phyloP scores from a whole-genome alignment of 2,329 filamentous ascomycete genomes.

The Penicillium sp. region DNA sequence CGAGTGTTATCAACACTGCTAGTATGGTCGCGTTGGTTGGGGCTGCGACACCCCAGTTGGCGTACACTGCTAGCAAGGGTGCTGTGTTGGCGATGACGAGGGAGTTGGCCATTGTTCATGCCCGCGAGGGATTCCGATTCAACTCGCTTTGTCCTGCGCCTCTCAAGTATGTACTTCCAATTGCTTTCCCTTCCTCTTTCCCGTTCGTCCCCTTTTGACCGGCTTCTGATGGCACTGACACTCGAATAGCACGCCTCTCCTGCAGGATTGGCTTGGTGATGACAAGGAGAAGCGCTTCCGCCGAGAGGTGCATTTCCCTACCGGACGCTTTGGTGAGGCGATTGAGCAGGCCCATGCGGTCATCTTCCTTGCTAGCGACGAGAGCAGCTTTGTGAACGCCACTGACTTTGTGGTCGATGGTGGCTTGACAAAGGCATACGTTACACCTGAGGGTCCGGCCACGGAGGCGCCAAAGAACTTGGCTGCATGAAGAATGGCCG shows the following conservation, averaged over 20 bases:
- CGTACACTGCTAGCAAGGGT: slow-evolving; percentile 92
- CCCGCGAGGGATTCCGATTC: slow-evolving; percentile 83
- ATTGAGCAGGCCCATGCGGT: slow-evolving; percentile 89
- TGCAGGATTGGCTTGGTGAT: slow-evolving; percentile 91
- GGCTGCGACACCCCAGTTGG: slow-evolving; percentile 80
- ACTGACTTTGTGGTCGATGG: slow-evolving; percentile 94
- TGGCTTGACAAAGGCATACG: slow-evolving; percentile 86
- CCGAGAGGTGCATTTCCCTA: slow-evolving; percentile 85
- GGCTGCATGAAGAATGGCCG: slow-evolving; percentile 17
- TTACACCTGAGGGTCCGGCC: slow-evolving; percentile 58
- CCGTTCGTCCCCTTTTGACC: no score
- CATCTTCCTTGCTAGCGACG: slow-evolving; percentile 79
- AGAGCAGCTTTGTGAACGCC: slow-evolving; percentile 84
- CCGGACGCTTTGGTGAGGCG: slow-evolving; percentile 86
- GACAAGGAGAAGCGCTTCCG: slow-evolving; percentile 75
- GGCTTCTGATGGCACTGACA: slow-evolving; percentile 39
- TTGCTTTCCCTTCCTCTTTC: neutral
- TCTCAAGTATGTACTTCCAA: slow-evolving; percentile 58
- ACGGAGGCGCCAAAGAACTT: slow-evolving; percentile 52
- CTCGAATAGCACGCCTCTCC: slow-evolving; percentile 65
- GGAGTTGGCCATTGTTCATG: slow-evolving; percentile 88
- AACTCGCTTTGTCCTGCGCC: slow-evolving; percentile 88
- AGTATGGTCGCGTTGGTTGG: slow-evolving; percentile 84
- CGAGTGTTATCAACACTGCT: slow-evolving; percentile 87
- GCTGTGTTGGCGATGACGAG: slow-evolving; percentile 86